Base-by-base conservation (phyloP, 2,329 filamentous ascomycete species). In the Paracamarosporium sp. region DNA sequence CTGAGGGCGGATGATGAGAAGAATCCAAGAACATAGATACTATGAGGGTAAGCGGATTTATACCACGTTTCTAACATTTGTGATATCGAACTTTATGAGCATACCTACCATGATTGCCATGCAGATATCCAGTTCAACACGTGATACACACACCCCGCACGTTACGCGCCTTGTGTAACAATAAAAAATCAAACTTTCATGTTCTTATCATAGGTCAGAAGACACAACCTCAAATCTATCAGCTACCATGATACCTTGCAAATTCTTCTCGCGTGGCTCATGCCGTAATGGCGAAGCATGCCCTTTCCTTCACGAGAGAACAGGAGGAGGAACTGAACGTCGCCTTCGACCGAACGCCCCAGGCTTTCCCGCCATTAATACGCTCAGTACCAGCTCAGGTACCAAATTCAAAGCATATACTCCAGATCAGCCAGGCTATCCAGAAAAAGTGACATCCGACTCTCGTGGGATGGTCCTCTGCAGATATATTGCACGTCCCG, bases 281-380 rank as follows among this genome's bases (percentile, higher is more conserved):
- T 56, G 57, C 43, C 35, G 33, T 20, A 56, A 53, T 35, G 53
- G 57, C 47, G 36, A 52, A 12, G 46, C 30, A 9, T 59, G 57
- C 48, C 20, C 33, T n/a, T 59, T 59, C 36, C n/a, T 53, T 24
- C 57, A 59, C 38, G 46, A 55, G 45, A 30, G 22, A 33, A 36
- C 50, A 22, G 12, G 5, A n/a, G 15, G 33, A 35, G 15, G 33
- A 35, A 25, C 43, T 41, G 43, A 15, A 22, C 30, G 24, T 20
- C 36, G 44, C 6, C 35, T 44, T 41, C 35, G 38, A 13, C 52
- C 50, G 24, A 36, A 13, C 20, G 40, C 38, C n/a, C 36, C 41
- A 24, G 5, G 12, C 4, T 40, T 47, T 46, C 36, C n/a, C n/a
- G 25, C 35, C 2, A 28, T 44, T 44, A 24, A 44, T 7, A n/a